phyloP scores from a whole-genome alignment of 495 filamentous ascomycete genomes.

The Schizothecium vesticola region DNA sequence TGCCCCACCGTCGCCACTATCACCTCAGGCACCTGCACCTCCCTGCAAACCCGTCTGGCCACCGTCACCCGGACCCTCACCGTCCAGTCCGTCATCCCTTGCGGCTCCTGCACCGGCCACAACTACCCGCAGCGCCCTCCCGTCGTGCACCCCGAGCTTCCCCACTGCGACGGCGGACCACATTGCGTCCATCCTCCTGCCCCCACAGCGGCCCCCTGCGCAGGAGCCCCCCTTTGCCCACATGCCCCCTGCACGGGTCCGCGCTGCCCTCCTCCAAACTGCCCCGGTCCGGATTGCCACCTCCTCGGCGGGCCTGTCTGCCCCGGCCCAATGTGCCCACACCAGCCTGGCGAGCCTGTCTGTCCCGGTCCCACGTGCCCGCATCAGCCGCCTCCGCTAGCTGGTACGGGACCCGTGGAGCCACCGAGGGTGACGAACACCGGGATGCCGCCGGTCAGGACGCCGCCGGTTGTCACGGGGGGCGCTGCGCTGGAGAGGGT shows the following conservation, averaged over 20 bases:
- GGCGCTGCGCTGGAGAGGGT: neutral
- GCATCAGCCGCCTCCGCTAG: neutral
- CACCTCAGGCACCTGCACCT: neutral
- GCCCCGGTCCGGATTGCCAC: neutral
- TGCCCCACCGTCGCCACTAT: neutral
- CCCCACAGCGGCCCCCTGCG: neutral
- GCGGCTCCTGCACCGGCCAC: neutral
- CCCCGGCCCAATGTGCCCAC: neutral
- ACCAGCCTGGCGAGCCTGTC: neutral
- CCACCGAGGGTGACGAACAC: neutral
- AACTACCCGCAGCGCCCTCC: slow-evolving; percentile 2
- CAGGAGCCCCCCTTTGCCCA: neutral
- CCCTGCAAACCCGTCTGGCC: neutral
- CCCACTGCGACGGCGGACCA: neutral
- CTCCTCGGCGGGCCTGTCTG: neutral
- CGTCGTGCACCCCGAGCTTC: neutral
- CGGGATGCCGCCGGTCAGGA: neutral
- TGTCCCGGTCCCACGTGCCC: neutral
- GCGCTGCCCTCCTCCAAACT: neutral
- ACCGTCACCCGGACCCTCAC: neutral
- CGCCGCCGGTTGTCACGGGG: neutral
- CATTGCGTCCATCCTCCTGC: neutral
- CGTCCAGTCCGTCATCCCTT: slow-evolving; percentile 1
- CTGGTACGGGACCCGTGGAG: neutral
- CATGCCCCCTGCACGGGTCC: neutral